Evolutionary conservation across 2,329 filamentous ascomycete genomes (phyloP), one percentile per base, ranked within the genome.

Genomic region (Neophaeococcomyces aloes): DNA sequence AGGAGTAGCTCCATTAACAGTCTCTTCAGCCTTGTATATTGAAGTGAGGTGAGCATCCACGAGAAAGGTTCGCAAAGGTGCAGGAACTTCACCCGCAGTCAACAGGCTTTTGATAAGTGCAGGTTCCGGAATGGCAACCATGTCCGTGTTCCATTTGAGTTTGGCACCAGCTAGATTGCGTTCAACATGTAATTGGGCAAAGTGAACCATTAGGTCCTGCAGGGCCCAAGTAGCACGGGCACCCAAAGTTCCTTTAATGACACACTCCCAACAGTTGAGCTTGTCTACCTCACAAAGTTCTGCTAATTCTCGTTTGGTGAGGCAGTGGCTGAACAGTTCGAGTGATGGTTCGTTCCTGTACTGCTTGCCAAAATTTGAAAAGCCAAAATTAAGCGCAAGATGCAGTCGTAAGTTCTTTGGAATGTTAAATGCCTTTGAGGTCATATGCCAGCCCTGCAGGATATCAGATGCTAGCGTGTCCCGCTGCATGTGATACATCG

Each of bases 331-430:
- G 48, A 82, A 77, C 60, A 79, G 69, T 10, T 62, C 61, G 27
- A 87, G 57, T 7, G 71, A 66, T 1, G 77, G 74, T 31, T 71
- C 68, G 47, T 78, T 69, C 13, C 65, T 65, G 57, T 80, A 85
- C 38, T 67, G 68, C 13, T 71, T 60, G 33, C 70, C 66, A 55
- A 80, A 85, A 29, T 67, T 69, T 43, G 70, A 69, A 44, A 74
- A 68, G 40, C 79, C 63, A 57, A 83, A 77, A 56, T 81, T 70
- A 32, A 88, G 69, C 7, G 83, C 66, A 36, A 78, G 71, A 47
- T 75, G 74, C 13, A 83, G 68, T 51, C 78, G 76, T 36, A 84
- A 68, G 47, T 72, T 74, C 30, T 74, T 72, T 11, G 78, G 72
- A 13, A 86, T 62, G 39, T 78, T 72, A 52, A 75, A 75, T 49